Evolutionary conservation across 352 stramenopile genomes (phyloP), one percentile per base, ranked within the genome.

Genomic region (Globisporangium nodosum): DNA sequence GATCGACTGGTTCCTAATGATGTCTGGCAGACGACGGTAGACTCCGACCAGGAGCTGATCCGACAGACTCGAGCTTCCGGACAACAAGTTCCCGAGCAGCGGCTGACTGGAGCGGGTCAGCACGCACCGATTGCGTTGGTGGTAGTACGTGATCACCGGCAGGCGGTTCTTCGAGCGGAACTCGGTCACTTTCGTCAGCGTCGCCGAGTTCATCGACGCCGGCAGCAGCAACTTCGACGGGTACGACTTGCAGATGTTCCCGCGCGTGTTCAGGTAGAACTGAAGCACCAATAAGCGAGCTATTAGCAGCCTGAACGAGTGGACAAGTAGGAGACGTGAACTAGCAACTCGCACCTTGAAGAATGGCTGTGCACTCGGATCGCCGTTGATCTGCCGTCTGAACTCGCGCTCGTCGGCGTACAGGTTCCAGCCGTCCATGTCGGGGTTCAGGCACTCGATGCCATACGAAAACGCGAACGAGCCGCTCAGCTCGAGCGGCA

Each of bases 121-220:
- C 2, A 94, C 83, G 60, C 83, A 92, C 15, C 80, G 73, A 42
- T 92, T 90, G 5, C 76, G 74, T 18, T 68, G 73, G 50, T 94
- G 82, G 20, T 90, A 88, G 54, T 92, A 96, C 39, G 85, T 96
- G 55, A 96, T 80, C 21, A 94, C 85, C 6, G 87, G 87, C 8
- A 97, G 51, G 6, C 88, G 86, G 40, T 90, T 90, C 67, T 94
- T 94, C 12, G 85, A 78, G 46, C 88, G 84, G 60, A 94, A 97
- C 24, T 79, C 71, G 11, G 88, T 85, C 12, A 91, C 82, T 61
- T 87, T 90, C 18, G 60, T 67, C 31, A 96, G 62, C 13, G 75
- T 88, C 2, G 71, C 52, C 2, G 83, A 87, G 12, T 62, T 90
- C 70, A 92, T 88, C 0, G 73, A 83, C 0, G 76, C 60, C 15